Base-by-base conservation (phyloP, 2,329 filamentous ascomycete genomes). In the Juglanconis oblonga region DNA sequence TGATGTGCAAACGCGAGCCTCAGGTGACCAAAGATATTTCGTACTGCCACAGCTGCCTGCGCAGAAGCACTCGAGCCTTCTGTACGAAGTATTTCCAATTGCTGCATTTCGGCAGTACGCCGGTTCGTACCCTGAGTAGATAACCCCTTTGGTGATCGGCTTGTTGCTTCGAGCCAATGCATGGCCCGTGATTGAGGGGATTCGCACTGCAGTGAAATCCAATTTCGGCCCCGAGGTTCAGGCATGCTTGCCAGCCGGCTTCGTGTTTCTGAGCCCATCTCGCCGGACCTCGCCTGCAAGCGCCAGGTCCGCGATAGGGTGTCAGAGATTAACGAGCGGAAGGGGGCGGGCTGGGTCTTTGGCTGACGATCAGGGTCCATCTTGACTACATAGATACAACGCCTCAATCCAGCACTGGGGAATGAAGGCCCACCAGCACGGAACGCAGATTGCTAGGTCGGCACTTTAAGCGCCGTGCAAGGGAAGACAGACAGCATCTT, bases 271-370 rank as follows among this genome's bases (percentile, higher is more conserved):
- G 32, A 31, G 29, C 48, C 52, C 10, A 48, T 29, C 35, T 59
- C 24, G 4, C 38, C 60, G 60, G 60, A 56, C 35, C 60, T 62
- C 60, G 60, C 60, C 60, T 59, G 58, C 35, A 52, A 44, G 42
- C 40, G 32, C 52, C 49, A 56, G 49, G 56, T 48, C 35, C 24
- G 36, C 31, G 48, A 40, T 44, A 42, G 57, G 48, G 38, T 42
- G 57, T 42, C 50, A 47, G 36, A 48, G 52, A 48, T 59, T 44
- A 24, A 55, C 42, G 52, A 47, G 38, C 56, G 52, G 48, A 36
- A 31, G 29, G 49, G 40, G 32, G 32, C 49, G 32, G 44, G 44
- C 45, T 59, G 45, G 35, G 42, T 24, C 52, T 55, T 24, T 55
- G 52, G 42, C 31, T 52, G 57, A 55, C 45, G 42, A 57, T 44